A percentile compares a stretch with the other conserved stretches of the same genome.
Conservation (phyloP, 1,284 basidiomycete species). For the Chiua sp. region DNA sequence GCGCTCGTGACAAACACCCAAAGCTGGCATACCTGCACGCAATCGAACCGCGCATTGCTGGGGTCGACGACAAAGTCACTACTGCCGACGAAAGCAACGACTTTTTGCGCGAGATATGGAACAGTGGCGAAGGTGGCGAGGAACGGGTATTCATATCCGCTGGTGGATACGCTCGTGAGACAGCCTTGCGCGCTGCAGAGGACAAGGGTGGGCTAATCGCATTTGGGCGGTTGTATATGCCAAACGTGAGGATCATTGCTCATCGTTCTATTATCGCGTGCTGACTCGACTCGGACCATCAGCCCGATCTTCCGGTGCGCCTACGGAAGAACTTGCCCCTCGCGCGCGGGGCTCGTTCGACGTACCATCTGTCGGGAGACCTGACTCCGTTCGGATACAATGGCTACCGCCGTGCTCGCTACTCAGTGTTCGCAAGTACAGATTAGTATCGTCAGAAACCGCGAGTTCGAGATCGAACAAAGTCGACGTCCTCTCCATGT, state of each 20-base stretch:
- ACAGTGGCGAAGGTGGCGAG: constrained; percentile 19
- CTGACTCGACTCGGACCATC: not conserved
- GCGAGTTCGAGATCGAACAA: constrained; percentile 97
- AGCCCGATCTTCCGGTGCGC: constrained; percentile 3
- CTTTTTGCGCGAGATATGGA: constrained; percentile 41
- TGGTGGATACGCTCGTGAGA: constrained; percentile 36
- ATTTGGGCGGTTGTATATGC: constrained; percentile 46
- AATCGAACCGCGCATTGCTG: constrained; percentile 49
- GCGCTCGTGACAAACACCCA: constrained; percentile 37
- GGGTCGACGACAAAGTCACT: constrained; percentile 5
- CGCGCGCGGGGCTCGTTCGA: not conserved
- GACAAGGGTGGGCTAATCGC: constrained; percentile 42
- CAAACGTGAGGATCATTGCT: constrained; percentile 18
- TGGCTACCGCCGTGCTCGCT: too few relatives aligned
- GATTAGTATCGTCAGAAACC: constrained; percentile 93
- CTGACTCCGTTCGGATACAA: constrained; percentile 7
- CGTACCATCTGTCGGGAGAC: not conserved
- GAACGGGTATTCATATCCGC: constrained; percentile 49
- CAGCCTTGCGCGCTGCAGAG: constrained; percentile 24
- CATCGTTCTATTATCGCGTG: not conserved
- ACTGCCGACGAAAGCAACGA: constrained; percentile 15
- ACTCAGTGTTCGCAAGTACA: too few relatives aligned
- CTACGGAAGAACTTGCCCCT: not conserved
- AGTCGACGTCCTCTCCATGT: constrained; percentile 90
- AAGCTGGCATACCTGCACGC: constrained; percentile 64